Evolutionary conservation across 345 rosid species (phyloP).

Genomic region (Syzygium aqueum): DNA sequence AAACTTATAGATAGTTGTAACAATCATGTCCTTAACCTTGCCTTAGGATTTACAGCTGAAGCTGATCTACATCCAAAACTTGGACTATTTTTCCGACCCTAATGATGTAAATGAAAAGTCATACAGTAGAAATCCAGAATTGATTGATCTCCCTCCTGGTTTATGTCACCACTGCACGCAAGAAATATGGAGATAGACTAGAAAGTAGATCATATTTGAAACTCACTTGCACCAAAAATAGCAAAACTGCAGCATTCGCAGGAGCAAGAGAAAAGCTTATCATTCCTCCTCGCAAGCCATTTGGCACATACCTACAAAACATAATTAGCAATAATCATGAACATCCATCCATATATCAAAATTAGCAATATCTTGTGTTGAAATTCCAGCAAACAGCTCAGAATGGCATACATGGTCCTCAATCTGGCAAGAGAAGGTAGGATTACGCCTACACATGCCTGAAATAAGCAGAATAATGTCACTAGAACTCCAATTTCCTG

Average conservation of each 20-base stretch:
- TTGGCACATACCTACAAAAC: conserved; percentile 70
- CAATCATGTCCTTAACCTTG: background rate
- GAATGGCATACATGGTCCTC: conserved; percentile 62
- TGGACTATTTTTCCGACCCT: background rate
- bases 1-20: background rate
- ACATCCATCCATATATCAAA: background rate
- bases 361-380: background rate
- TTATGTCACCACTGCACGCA: background rate
- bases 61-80: background rate
- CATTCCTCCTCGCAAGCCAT: conserved; percentile 95
- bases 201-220: background rate
- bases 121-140: background rate
- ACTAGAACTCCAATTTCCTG: conserved; percentile 85
- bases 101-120: background rate
- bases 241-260: conserved; percentile 62
- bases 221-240: conserved; percentile 50
- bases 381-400: background rate
- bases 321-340: background rate
- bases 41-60: background rate
- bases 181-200: background rate
- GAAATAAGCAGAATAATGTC: conserved; percentile 64
- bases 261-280: conserved; percentile 78
- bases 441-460: conserved; percentile 58
- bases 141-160: background rate
- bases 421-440: conserved; percentile 83